Percentiles rank a stretch among this genome's conserved stretches.
Evolutionary conservation across 495 filamentous ascomycete genomes (phyloP).

Genomic region (Penicillium paxilli): DNA sequence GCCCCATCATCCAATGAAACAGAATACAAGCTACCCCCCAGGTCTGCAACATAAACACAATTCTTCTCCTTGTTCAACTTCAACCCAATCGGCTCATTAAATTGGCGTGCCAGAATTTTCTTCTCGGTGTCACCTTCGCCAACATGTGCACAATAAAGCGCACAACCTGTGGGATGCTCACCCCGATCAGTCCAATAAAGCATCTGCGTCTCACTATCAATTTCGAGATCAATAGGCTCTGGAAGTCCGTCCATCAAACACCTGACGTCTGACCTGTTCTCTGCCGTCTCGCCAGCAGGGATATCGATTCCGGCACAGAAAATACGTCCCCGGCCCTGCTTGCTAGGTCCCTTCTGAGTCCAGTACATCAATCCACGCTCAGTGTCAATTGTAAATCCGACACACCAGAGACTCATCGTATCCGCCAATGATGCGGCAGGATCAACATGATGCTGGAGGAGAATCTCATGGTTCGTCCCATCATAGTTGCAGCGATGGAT

Average conservation of each 20-base stretch:
- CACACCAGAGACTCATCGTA: slow-evolving; percentile 51
- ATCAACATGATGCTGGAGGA: slow-evolving; percentile 32
- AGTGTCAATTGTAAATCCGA: slow-evolving; percentile 47
- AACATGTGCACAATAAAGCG: slow-evolving; percentile 24
- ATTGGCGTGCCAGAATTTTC: slow-evolving; percentile 37
- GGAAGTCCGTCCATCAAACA: slow-evolving; percentile 42
- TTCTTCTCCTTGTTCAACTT: slow-evolving; percentile 35
- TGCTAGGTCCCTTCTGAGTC: slow-evolving; percentile 56
- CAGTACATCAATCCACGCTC: slow-evolving; percentile 44
- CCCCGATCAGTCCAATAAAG: slow-evolving; percentile 60
- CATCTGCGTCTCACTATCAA: slow-evolving; percentile 35
- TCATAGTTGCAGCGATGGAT: slow-evolving; percentile 48
- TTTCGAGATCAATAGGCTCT: slow-evolving; percentile 55
- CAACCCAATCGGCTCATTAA: slow-evolving; percentile 44
- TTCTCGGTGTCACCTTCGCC: slow-evolving; percentile 21
- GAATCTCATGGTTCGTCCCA: slow-evolving; percentile 40
- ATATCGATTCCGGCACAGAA: slow-evolving; percentile 44
- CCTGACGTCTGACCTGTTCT: slow-evolving; percentile 40
- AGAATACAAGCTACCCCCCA: slow-evolving; percentile 47
- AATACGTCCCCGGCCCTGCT: slow-evolving; percentile 45
- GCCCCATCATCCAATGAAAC: slow-evolving; percentile 41
- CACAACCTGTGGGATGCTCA: slow-evolving; percentile 36
- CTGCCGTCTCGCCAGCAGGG: slow-evolving; percentile 24
- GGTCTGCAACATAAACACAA: slow-evolving; percentile 43
- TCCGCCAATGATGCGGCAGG: too few species aligned